Evolutionary conservation across 305 asterid species (phyloP).

Genomic region (Fraxinus greggii): DNA sequence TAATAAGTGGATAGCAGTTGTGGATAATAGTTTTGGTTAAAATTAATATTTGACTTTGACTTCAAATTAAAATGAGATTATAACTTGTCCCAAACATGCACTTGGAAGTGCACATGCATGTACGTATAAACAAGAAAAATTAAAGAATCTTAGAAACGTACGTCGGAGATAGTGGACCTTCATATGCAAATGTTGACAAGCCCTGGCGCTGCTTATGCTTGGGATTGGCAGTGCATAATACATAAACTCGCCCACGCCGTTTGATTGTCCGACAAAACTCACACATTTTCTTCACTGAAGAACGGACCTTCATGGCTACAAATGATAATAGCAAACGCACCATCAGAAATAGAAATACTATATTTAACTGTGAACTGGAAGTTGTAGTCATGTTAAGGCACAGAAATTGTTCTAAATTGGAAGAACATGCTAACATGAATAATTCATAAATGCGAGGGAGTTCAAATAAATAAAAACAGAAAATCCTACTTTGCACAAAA

Average conservation of each 20-base stretch:
- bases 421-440: background rate
- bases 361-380: background rate
- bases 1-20: background rate
- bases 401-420: background rate
- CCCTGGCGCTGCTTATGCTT: slow-evolving; percentile 99
- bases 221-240: slow-evolving; percentile 80
- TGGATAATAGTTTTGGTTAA: background rate
- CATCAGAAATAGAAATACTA: slow-evolving; percentile 9
- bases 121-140: slow-evolving; percentile 1
- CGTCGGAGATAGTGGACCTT: slow-evolving; percentile 51
- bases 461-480: background rate
- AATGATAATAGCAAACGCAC: background rate
- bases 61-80: background rate
- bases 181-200: slow-evolving; percentile 69
- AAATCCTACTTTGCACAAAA: background rate
- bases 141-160: slow-evolving; percentile 34
- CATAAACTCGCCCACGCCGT: slow-evolving; percentile 87
- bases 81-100: background rate
- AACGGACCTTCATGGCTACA: slow-evolving; percentile 86
- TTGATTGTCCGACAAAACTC: slow-evolving; percentile 82
- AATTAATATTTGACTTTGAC: background rate
- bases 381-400: background rate
- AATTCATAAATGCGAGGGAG: background rate
- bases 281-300: slow-evolving; percentile 92
- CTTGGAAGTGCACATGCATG: background rate